Evolutionary conservation across 768 basidiomycete genomes (phyloP).

Genomic region (Roridomyces roridus): DNA sequence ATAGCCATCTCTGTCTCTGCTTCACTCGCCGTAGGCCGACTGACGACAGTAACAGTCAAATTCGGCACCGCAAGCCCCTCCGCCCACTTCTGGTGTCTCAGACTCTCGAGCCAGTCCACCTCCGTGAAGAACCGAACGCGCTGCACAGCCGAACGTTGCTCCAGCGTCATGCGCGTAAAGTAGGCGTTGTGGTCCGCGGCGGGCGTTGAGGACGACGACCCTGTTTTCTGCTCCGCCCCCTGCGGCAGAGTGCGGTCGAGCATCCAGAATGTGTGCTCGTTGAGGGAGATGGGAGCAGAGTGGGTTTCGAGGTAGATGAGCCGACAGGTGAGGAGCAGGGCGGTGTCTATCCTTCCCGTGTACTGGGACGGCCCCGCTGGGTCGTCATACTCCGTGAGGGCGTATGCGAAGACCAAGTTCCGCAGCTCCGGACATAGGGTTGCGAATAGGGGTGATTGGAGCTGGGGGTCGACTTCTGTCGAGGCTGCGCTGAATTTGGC

Average conservation of each 20-base stretch:
- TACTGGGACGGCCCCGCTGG: constrained; percentile 24
- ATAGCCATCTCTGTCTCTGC: too few species aligned
- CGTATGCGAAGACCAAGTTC: constrained; percentile 28
- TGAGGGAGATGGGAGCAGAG: constrained; percentile 23
- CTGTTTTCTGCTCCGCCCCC: background rate
- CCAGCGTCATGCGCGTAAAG: constrained; percentile 18
- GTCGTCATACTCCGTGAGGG: constrained; percentile 27
- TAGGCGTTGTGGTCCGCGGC: constrained; percentile 19
- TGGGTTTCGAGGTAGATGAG: constrained; percentile 31
- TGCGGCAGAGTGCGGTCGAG: background rate
- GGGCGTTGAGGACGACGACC: too few species aligned
- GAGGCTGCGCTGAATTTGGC: too few species aligned
- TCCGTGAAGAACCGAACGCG: constrained; percentile 29
- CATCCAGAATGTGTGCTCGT: constrained; percentile 31
- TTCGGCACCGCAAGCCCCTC: too few species aligned
- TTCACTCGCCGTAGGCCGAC: too few species aligned
- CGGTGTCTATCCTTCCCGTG: constrained; percentile 18
- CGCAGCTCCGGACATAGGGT: constrained; percentile 27
- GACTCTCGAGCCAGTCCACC: constrained; percentile 29
- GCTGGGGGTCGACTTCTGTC: constrained; percentile 16
- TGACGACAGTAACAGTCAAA: too few species aligned
- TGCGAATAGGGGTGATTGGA: constrained; percentile 25
- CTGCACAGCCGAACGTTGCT: constrained; percentile 25
- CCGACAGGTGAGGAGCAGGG: constrained; percentile 28
- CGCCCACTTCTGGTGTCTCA: too few species aligned